A percentile compares a stretch with the other conserved stretches of the same genome.
Conservation (phyloP, 306 rosid genomes). For the Pyrus communis region DNA sequence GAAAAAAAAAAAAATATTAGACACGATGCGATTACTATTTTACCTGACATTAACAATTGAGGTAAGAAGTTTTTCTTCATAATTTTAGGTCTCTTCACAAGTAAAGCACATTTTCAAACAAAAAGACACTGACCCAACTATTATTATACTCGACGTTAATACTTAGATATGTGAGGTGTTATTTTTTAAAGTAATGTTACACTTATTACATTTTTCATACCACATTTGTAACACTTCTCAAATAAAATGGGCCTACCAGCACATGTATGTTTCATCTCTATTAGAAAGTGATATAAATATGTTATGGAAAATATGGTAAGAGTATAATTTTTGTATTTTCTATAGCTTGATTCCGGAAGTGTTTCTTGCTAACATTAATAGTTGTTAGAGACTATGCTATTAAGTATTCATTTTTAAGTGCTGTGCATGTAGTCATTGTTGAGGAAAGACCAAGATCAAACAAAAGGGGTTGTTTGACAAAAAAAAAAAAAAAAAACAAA, state of each 20-base stretch:
- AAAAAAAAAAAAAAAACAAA: not conserved
- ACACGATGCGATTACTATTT: not conserved
- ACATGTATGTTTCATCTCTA: too few species aligned
- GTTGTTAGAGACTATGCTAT: not conserved
- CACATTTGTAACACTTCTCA: too few species aligned
- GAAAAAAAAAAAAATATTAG: not conserved
- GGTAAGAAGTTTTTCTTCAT: not conserved
- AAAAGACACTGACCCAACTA: too few species aligned
- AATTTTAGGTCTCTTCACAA: not conserved
- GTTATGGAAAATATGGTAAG: too few species aligned
- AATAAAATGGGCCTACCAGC: too few species aligned
- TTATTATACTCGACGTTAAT: too few species aligned
- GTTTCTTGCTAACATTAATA: not conserved
- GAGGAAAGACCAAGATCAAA: not conserved
- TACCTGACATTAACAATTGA: too few species aligned
- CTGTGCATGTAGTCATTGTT: not conserved
- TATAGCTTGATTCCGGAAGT: not conserved
- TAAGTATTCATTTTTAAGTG: not conserved
- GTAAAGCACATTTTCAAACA: not conserved
- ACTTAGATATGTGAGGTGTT: too few species aligned
- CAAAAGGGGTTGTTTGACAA: not conserved
- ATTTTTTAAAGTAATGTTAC: too few species aligned
- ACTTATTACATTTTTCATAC: too few species aligned
- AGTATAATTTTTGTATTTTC: not conserved
- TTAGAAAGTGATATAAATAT: too few species aligned